Conservation (phyloP, 2,329 filamentous ascomycete genomes). For the Colletotrichum spaethianum region DNA sequence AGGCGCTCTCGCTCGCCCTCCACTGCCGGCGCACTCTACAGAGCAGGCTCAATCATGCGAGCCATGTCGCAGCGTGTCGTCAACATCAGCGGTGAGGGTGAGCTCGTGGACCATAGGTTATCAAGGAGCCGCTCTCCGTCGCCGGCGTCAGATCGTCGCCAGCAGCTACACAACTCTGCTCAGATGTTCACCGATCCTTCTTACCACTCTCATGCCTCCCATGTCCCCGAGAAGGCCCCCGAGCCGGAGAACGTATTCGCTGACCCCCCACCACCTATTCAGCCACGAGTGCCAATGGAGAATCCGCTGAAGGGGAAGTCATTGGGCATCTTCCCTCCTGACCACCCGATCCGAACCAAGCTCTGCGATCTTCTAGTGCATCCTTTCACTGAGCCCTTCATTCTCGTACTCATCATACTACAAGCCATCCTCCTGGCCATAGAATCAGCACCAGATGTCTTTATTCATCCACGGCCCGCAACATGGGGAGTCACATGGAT, state of each 20-base stretch:
- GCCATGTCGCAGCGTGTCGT: slow-evolving; percentile 98
- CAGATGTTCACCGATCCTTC: slow-evolving; percentile 62
- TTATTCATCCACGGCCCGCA: slow-evolving; percentile 70
- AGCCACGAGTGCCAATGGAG: slow-evolving; percentile 57
- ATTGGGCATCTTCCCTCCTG: slow-evolving; percentile 85
- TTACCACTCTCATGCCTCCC: slow-evolving; percentile 65
- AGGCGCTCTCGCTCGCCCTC: slow-evolving; percentile 74
- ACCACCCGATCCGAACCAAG: slow-evolving; percentile 80
- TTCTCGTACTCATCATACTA: slow-evolving; percentile 88
- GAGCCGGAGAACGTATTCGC: slow-evolving; percentile 50
- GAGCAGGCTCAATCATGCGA: slow-evolving; percentile 82
- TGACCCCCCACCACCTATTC: slow-evolving; percentile 49
- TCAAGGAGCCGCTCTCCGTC: slow-evolving; percentile 73
- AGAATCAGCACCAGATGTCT: slow-evolving; percentile 82
- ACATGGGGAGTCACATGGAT: slow-evolving; percentile 78
- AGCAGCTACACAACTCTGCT: slow-evolving; percentile 53
- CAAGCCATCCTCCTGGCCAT: slow-evolving; percentile 91
- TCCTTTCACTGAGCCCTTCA: slow-evolving; percentile 87
- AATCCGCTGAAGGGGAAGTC: slow-evolving; percentile 92
- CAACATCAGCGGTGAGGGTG: slow-evolving; percentile 94
- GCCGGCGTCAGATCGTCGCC: slow-evolving; percentile 66
- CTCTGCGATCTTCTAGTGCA: slow-evolving; percentile 90
- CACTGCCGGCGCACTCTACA: slow-evolving; percentile 74
- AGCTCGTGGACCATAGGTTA: slow-evolving; percentile 81
- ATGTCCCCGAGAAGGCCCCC: slow-evolving; percentile 62